phyloP scores from a whole-genome alignment of 345 rosid species.

The Brassica juncea region DNA sequence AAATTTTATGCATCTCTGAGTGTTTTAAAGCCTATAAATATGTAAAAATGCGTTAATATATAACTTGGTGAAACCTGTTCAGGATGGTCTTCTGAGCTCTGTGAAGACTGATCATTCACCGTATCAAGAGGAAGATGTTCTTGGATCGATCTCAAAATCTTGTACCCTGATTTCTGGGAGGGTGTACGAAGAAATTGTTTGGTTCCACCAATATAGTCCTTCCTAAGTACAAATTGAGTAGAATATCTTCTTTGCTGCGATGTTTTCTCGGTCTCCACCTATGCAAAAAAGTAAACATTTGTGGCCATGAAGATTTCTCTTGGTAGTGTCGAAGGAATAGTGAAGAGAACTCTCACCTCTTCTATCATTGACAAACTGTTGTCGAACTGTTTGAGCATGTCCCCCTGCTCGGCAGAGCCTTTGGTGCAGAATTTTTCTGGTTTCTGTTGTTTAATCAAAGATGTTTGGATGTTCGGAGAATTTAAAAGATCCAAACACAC shows the following conservation, averaged over 20 bases:
- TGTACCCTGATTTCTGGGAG: slow-evolving; percentile 31
- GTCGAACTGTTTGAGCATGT: slow-evolving; percentile 54
- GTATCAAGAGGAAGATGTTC: slow-evolving; percentile 33
- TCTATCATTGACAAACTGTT: slow-evolving; percentile 52
- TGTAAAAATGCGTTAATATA: not conserved
- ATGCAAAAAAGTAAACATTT: slow-evolving; percentile 17
- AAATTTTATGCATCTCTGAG: not conserved
- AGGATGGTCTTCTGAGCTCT: slow-evolving; percentile 23
- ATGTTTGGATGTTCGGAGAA: slow-evolving; percentile 55
- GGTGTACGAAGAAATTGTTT: slow-evolving; percentile 48
- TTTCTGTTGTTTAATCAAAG: slow-evolving; percentile 38
- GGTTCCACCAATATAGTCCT: slow-evolving; percentile 48
- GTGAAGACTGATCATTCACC: slow-evolving; percentile 39
- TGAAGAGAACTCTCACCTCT: slow-evolving; percentile 46
- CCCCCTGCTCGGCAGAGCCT: slow-evolving; percentile 42
- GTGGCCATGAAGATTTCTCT: slow-evolving; percentile 7
- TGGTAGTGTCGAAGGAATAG: not conserved
- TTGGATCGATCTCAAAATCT: slow-evolving; percentile 27
- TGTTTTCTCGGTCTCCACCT: slow-evolving; percentile 48
- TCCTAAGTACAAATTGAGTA: slow-evolving; percentile 52
- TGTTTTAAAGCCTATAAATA: not conserved
- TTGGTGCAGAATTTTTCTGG: slow-evolving; percentile 25
- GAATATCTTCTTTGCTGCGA: slow-evolving; percentile 57
- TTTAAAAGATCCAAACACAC: slow-evolving; percentile 59
- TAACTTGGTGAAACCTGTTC: slow-evolving; percentile 46